phyloP scores from a whole-genome alignment of 768 basidiomycete genomes.

The Lactarius hatsudake region DNA sequence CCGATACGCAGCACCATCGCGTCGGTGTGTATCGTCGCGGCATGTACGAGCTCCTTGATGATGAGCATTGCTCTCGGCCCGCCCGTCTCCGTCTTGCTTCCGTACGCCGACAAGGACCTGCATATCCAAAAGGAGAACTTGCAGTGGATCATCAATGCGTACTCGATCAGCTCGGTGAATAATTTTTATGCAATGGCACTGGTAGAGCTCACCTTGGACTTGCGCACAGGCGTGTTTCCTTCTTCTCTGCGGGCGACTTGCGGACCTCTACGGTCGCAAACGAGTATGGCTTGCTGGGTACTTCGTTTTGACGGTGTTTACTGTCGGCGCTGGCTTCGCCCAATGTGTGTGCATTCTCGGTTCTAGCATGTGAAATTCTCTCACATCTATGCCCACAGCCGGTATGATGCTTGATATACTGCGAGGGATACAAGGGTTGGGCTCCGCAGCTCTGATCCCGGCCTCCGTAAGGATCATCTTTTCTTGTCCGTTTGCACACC shows the following conservation, averaged over 20 bases:
- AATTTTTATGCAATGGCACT: not conserved
- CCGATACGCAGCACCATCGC: slow-evolving; percentile 8
- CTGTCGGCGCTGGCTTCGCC: slow-evolving; percentile 64
- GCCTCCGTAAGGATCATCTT: slow-evolving; percentile 49
- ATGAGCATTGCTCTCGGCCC: slow-evolving; percentile 32
- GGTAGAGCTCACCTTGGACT: not conserved
- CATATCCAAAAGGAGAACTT: slow-evolving; percentile 49
- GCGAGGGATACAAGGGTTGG: slow-evolving; percentile 79
- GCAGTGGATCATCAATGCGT: slow-evolving; percentile 69
- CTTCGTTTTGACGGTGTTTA: slow-evolving; percentile 49
- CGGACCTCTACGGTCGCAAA: slow-evolving; percentile 78
- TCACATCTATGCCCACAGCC: slow-evolving; percentile 37
- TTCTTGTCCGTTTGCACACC: slow-evolving; percentile 8
- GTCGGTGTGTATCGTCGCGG: slow-evolving; percentile 29
- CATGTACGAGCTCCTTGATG: slow-evolving; percentile 35
- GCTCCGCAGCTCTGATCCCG: slow-evolving; percentile 72
- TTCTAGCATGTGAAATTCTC: not conserved
- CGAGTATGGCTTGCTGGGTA: slow-evolving; percentile 62
- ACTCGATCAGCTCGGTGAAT: slow-evolving; percentile 63
- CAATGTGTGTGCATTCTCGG: slow-evolving; percentile 38
- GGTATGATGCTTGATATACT: slow-evolving; percentile 63
- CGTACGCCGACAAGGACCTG: slow-evolving; percentile 39
- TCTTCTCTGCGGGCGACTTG: slow-evolving; percentile 72
- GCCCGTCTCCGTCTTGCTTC: slow-evolving; percentile 32
- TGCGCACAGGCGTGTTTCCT: slow-evolving; percentile 66